Evolutionary conservation across 2,329 filamentous ascomycete species (phyloP).

Genomic region (Exophiala phaeomuriformis): DNA sequence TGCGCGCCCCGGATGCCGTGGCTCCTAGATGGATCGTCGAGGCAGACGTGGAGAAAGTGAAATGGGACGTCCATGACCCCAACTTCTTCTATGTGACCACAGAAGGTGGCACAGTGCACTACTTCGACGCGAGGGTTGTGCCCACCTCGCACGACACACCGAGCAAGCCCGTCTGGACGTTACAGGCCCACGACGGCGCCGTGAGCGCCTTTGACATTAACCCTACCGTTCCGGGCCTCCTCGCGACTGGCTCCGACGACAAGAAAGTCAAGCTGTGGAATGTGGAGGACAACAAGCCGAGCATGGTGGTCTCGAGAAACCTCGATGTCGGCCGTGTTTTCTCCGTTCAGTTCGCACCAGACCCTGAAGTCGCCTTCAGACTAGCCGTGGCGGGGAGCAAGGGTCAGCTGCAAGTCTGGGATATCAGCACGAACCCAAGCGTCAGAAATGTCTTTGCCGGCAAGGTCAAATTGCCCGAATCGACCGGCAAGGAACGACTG

Average conservation of each 20-base stretch:
- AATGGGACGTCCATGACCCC: conserved; percentile 86
- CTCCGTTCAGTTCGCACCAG: conserved; percentile 80
- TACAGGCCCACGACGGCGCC: conserved; percentile 91
- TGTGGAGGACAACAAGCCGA: conserved; percentile 69
- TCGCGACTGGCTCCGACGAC: conserved; percentile 89
- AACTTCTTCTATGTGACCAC: conserved; percentile 96
- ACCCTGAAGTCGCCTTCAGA: conserved; percentile 82
- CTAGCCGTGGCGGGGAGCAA: conserved; percentile 92
- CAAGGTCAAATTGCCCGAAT: conserved; percentile 54
- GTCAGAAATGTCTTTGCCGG: conserved; percentile 78
- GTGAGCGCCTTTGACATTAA: conserved; percentile 92
- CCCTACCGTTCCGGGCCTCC: conserved; percentile 77
- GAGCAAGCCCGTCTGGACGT: conserved; percentile 83
- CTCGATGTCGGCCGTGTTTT: conserved; percentile 94
- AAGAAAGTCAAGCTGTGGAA: conserved; percentile 98
- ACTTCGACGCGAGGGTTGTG: conserved; percentile 67
- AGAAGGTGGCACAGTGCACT: conserved; percentile 84
- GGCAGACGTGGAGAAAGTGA: conserved; percentile 85
- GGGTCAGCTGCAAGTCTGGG: conserved; percentile 88
- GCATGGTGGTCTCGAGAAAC: conserved; percentile 85
- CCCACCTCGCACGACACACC: conserved; percentile 54
- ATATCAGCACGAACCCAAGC: conserved; percentile 85
- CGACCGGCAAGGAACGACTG: conserved; percentile 62
- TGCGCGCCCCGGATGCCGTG: conserved; percentile 81
- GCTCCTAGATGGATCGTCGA: conserved; percentile 85